Conservation (phyloP, 306 rosid species). For the Begonia peltatifolia region DNA sequence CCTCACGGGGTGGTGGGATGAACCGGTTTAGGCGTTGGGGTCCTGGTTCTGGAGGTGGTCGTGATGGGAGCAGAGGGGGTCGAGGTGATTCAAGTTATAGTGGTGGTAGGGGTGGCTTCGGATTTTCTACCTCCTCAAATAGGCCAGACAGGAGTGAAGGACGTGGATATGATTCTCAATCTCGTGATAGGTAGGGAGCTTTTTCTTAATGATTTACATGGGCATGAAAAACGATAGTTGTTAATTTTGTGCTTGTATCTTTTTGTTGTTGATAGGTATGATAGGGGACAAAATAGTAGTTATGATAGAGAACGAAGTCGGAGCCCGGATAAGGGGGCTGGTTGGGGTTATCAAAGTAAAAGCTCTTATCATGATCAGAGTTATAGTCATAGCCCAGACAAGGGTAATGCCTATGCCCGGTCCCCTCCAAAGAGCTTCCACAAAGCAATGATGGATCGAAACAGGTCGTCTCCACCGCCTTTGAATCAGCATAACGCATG, state of each 20-base stretch:
- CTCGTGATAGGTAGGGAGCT: conserved; percentile 42
- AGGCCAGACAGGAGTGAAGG: conserved; percentile 43
- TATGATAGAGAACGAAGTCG: conserved; percentile 26
- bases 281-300: conserved; percentile 22
- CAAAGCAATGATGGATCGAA: conserved; percentile 50
- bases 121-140: conserved; percentile 27
- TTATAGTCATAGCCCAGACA: conserved; percentile 50
- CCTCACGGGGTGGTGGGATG: conserved; percentile 87
- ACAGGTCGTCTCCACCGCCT: not conserved
- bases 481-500: too few relatives aligned
- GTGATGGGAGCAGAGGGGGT: conserved; percentile 58
- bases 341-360: conserved; percentile 37
- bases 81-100: conserved; percentile 47
- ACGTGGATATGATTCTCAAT: conserved; percentile 40
- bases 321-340: conserved; percentile 50
- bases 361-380: conserved; percentile 42
- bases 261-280: conserved; percentile 30
- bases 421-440: conserved; percentile 47
- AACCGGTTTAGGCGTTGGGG: conserved; percentile 73
- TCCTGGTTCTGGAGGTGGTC: conserved; percentile 30
- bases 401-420: conserved; percentile 19
- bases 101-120: conserved; percentile 48
- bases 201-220: not conserved
- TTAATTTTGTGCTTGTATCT: not conserved
- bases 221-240: conserved; percentile 3